Conservation (phyloP, 2,329 filamentous ascomycete genomes). For the Ascochyta koolunga region DNA sequence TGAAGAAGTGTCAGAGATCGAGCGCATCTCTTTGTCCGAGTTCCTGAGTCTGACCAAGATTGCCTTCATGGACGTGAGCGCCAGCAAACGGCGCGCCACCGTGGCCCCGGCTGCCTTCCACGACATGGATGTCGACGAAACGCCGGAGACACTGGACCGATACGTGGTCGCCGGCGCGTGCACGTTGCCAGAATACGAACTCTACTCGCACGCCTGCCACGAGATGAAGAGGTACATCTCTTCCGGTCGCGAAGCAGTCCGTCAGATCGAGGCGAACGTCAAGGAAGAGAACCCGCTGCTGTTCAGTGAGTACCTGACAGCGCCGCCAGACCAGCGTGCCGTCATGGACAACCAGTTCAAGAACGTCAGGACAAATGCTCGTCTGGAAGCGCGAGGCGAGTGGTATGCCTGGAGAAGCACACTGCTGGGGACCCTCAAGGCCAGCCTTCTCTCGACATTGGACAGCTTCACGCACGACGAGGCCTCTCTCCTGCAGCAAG, state of each 20-base stretch:
- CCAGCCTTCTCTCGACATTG: constrained; percentile 76
- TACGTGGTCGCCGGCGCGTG: constrained; percentile 89
- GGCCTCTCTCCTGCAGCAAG: constrained; percentile 68
- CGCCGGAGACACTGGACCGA: constrained; percentile 68
- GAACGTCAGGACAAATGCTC: constrained; percentile 92
- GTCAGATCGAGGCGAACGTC: constrained; percentile 87
- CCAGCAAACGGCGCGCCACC: constrained; percentile 89
- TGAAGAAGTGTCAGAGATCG: constrained; percentile 50
- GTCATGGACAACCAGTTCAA: constrained; percentile 98
- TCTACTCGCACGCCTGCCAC: constrained; percentile 94
- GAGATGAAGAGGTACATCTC: constrained; percentile 97
- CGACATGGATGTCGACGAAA: constrained; percentile 47
- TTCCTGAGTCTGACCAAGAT: constrained; percentile 96
- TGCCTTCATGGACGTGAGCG: constrained; percentile 98
- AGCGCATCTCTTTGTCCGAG: constrained; percentile 81
- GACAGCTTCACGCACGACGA: constrained; percentile 80
- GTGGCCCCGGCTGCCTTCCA: constrained; percentile 53
- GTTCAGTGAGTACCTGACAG: constrained; percentile 89
- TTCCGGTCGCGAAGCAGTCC: constrained; percentile 86
- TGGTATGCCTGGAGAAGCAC: constrained; percentile 99
- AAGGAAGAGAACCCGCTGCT: constrained; percentile 88
- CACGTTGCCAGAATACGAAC: constrained; percentile 87
- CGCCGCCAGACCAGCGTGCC: constrained; percentile 78
- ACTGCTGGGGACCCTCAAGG: constrained; percentile 79
- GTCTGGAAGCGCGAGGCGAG: constrained; percentile 89